These are phyloP conservation scores for Bipolaris bicolor DNA, from an alignment of 2,329 filamentous ascomycete genomes.

Conservation along the genomic window DNA sequence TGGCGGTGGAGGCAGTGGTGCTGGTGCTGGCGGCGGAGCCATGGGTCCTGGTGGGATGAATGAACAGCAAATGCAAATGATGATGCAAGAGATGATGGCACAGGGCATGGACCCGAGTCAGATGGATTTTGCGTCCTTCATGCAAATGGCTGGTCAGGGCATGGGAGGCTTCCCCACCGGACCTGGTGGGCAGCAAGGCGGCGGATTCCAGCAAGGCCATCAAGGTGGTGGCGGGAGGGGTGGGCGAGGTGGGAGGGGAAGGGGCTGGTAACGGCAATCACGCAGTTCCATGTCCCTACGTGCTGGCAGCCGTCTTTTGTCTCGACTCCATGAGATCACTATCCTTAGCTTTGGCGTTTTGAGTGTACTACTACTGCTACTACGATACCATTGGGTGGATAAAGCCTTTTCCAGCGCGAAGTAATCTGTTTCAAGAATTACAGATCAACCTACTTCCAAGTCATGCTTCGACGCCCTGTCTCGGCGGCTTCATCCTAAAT, in stretches of 20 bases:
- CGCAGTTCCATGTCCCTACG: neutral
- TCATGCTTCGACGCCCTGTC: neutral
- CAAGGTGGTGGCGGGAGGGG: slow-evolving; percentile 40
- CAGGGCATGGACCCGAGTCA: slow-evolving; percentile 52
- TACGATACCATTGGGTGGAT: slow-evolving; percentile 29
- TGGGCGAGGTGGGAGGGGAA: slow-evolving; percentile 31
- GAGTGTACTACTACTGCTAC: slow-evolving; percentile 26
- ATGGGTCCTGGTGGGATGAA: slow-evolving; percentile 49
- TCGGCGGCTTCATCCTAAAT: neutral
- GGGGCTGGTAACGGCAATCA: slow-evolving; percentile 27
- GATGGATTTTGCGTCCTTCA: slow-evolving; percentile 45
- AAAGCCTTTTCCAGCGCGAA: slow-evolving; percentile 18
- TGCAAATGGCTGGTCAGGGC: slow-evolving; percentile 44
- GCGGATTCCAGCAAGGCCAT: slow-evolving; percentile 38
- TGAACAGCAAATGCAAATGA: slow-evolving; percentile 65
- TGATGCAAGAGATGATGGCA: slow-evolving; percentile 61
- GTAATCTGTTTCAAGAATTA: slow-evolving; percentile 11
- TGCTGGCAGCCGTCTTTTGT: neutral
- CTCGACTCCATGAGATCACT: neutral
- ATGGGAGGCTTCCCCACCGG: slow-evolving; percentile 37
- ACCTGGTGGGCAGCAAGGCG: slow-evolving; percentile 33
- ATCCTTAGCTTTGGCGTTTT: slow-evolving; percentile 26
- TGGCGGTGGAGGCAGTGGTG: slow-evolving; percentile 9
- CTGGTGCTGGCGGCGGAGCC: slow-evolving; percentile 2
- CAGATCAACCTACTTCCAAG: slow-evolving; percentile 7